Base-by-base conservation (phyloP, 805 yeast genomes). In the Kodamaea fukazawae region DNA sequence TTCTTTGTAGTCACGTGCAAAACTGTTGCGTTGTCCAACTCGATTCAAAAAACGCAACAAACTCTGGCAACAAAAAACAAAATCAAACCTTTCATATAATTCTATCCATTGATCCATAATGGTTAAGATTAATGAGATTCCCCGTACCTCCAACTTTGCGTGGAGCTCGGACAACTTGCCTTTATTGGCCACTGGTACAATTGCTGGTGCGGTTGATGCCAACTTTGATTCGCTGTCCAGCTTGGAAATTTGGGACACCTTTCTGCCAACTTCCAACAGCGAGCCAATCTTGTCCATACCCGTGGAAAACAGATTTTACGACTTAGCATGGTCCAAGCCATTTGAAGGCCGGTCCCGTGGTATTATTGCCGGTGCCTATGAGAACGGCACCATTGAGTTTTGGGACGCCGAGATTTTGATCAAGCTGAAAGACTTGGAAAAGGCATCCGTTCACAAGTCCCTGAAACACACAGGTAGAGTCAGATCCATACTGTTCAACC, bases 131-230 rank as follows among this genome's bases (percentile, higher is more conserved):
- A 78, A 80, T 61, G 96, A 90, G 63, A 79, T 87, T 55, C 72
- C 78, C 46, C 76, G 88, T 51, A 86, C 96, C 10, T 90, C 96
- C 38, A 82, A 96, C n/a, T 88, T 93, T 67, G 95, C 98, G 32
- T 91, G 98, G 97, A 86, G 96, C 33, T 78, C 81, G 48, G 86
- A 79, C 50, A 61, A 71, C 30, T 65, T 80, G 45, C 97, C 97
- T 12, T 63, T 78, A 39, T 59, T 93, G 49, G 97, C 89, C 15
- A 79, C 96, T 1, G 99, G 96, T 15, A 85, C 96, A 0, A 85
- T 87, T n/a, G 90, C 98, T 0, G 98, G 98, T 6, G 95, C 96
- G 10, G 84, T 93, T 52, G 96, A 88, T 58, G 86, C 85, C 31
- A 81, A 83, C 57, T 90, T 90, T 62, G 81, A 90, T 29, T 79